Percentiles rank a stretch among this genome's conserved stretches.
These are phyloP conservation scores for Cordia subcordata DNA, from an alignment of 257 asterid genomes.

Conservation along the genomic window DNA sequence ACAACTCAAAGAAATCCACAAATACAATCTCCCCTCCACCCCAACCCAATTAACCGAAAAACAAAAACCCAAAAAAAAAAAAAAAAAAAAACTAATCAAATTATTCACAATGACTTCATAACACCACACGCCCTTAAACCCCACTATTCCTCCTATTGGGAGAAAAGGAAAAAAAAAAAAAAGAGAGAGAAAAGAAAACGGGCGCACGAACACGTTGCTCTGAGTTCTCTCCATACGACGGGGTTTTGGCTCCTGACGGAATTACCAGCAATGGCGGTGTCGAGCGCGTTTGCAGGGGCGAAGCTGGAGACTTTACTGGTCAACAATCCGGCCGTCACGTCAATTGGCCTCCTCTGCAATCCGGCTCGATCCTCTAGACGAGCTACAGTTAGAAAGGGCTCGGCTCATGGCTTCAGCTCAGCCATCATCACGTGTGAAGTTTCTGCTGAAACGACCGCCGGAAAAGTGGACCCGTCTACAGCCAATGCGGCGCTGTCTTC, in stretches of 20 bases:
- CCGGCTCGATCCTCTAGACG: slow-evolving; percentile 42
- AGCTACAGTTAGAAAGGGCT: slow-evolving; percentile 13
- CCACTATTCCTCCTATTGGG: slow-evolving; percentile 3
- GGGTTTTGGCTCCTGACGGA: slow-evolving; percentile 14
- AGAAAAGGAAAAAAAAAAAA: not conserved
- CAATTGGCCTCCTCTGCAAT: slow-evolving; percentile 31
- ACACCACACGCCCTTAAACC: slow-evolving; percentile 10
- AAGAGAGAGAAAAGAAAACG: too few species aligned
- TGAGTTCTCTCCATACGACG: not conserved
- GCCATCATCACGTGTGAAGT: slow-evolving; percentile 51
- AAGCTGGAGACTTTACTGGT: slow-evolving; percentile 65
- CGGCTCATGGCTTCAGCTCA: slow-evolving; percentile 13
- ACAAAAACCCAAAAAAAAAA: too few species aligned
- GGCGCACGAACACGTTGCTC: too few species aligned
- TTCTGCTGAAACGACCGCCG: slow-evolving; percentile 35
- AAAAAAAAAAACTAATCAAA: too few species aligned
- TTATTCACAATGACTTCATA: too few species aligned
- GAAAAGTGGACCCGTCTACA: slow-evolving; percentile 27
- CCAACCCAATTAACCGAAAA: not conserved
- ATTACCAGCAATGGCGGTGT: slow-evolving; percentile 54
- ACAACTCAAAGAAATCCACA: slow-evolving; percentile 51
- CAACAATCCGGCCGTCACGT: slow-evolving; percentile 44
- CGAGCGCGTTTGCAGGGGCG: slow-evolving; percentile 64
- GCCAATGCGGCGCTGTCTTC: slow-evolving; percentile 52
- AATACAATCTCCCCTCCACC: not conserved